Conservation (phyloP, 202 grass and related monocot genomes). For the Tripidium arundinaceum region DNA sequence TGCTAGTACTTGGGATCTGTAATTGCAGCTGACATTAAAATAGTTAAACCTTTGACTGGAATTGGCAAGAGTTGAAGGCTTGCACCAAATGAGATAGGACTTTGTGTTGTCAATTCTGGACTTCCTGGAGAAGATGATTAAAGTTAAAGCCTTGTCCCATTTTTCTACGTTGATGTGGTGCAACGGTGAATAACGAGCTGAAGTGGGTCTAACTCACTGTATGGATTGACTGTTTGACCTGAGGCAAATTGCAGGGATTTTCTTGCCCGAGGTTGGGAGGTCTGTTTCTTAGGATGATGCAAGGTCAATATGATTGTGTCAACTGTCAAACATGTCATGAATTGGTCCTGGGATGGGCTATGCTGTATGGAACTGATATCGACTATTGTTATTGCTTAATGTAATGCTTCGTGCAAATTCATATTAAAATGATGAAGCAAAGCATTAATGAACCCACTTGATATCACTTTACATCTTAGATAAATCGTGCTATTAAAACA, state of each 20-base stretch:
- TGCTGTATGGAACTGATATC: too few relatives aligned
- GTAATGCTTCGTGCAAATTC: neutral
- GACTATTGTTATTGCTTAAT: too few relatives aligned
- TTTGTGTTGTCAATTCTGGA: slow-evolving; percentile 18
- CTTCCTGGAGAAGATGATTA: neutral
- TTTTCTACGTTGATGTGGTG: neutral
- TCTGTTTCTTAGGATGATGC: neutral
- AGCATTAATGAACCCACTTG: neutral
- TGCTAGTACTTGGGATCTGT: slow-evolving; percentile 11
- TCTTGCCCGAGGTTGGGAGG: too few relatives aligned
- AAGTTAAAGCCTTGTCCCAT: neutral
- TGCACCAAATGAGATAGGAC: neutral
- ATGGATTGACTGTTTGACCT: neutral
- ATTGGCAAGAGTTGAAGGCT: slow-evolving; percentile 10
- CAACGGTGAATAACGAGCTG: neutral
- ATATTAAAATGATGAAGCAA: neutral
- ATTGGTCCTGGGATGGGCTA: too few relatives aligned
- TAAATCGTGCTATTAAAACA: neutral
- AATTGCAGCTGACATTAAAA: slow-evolving; percentile 24
- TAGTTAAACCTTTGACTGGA: slow-evolving; percentile 28
- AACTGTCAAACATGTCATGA: neutral
- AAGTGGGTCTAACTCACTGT: neutral
- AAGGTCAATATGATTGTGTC: neutral
- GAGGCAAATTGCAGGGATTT: neutral
- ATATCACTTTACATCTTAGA: neutral